phyloP scores from a whole-genome alignment of 345 rosid species.

The Laguncularia racemosa region DNA sequence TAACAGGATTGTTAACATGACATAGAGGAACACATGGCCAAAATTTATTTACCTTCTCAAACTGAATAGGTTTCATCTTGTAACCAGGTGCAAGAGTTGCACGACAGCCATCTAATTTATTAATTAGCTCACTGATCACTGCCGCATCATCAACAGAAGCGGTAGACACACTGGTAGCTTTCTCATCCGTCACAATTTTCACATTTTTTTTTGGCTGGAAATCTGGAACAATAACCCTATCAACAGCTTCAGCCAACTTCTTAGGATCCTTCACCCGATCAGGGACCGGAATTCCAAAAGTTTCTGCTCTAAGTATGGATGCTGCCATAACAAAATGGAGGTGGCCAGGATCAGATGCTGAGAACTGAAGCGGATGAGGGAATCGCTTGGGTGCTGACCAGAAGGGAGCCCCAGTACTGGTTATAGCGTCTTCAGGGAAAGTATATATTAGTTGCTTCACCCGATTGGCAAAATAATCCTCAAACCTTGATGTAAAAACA shows the following conservation, averaged over 20 bases:
- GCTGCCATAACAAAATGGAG: conserved; percentile 68
- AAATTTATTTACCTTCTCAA: conserved; percentile 76
- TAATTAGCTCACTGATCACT: conserved; percentile 55
- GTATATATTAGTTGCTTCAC: conserved; percentile 80
- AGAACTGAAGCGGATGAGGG: conserved; percentile 76
- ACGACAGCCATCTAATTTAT: conserved; percentile 61
- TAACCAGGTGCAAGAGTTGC: conserved; percentile 43
- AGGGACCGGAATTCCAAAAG: conserved; percentile 78
- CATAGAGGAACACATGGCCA: not conserved
- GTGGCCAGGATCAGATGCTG: conserved; percentile 58
- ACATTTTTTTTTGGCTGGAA: conserved; percentile 82
- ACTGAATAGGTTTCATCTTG: conserved; percentile 90
- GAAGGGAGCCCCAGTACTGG: conserved; percentile 90
- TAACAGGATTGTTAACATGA: not conserved
- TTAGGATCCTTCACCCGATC: conserved; percentile 68
- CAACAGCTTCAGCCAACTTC: conserved; percentile 61
- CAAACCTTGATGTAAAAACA: conserved; percentile 53
- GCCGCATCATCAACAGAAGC: conserved; percentile 85
- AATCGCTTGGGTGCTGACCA: conserved; percentile 99
- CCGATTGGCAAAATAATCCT: conserved; percentile 80
- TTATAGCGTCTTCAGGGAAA: conserved; percentile 92
- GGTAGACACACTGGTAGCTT: conserved; percentile 66
- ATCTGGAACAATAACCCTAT: conserved; percentile 71
- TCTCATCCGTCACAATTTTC: conserved; percentile 85
- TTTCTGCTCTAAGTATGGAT: conserved; percentile 83